Evolutionary conservation across 2,329 filamentous ascomycete genomes (phyloP), one percentile per base, ranked within the genome.

Genomic region (Fusarium miscanthi): DNA sequence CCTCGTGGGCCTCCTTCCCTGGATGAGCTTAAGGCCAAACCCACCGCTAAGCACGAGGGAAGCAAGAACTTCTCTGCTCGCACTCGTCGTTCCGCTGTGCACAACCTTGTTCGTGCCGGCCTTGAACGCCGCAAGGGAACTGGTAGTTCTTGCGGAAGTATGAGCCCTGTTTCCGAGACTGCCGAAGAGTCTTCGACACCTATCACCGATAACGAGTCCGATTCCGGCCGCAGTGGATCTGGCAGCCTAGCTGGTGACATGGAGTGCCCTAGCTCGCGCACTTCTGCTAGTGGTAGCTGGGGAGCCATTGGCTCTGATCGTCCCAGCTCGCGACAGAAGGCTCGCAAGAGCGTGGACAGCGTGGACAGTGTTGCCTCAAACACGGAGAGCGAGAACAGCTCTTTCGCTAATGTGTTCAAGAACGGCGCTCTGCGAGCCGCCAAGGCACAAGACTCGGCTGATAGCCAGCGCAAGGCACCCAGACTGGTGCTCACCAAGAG

Each of bases 31-130:
- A 90, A 92, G 78, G 88, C 92, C 25, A 96, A 95, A 84, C 96
- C 96, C 3, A 98, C 95, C 13, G 91, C 94, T 74, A 97, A 94
- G 84, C 90, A 95, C 72, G 95, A 98, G 81, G 96, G 95, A 30
- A 98, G 95, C 90, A 92, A 98, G 89, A 99, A 99, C 85, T 99
- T 99, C 83, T 93, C 93, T 16, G 91, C 94, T 62, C 94, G 96
- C 69, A 95, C 97, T 78, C 94, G 96, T 67, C 94, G 95, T 73
- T 94, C 93, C 77, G 96, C 96, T 31, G 91, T 99, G 48, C 91
- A 95, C 85, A 98, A 94, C 80, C 89, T 99, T 54, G 93, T 98
- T 69, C 93, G 93, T 73, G 95, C 95, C 59, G 95, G 95, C 21
- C 88, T 96, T 71, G 94, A 94, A 79, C 93, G 96, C 66, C 94